A percentile compares a stretch with the other conserved stretches of the same genome.
phyloP scores from a whole-genome alignment of 2,329 filamentous ascomycete genomes.

The Trichophyton schoenleinii region DNA sequence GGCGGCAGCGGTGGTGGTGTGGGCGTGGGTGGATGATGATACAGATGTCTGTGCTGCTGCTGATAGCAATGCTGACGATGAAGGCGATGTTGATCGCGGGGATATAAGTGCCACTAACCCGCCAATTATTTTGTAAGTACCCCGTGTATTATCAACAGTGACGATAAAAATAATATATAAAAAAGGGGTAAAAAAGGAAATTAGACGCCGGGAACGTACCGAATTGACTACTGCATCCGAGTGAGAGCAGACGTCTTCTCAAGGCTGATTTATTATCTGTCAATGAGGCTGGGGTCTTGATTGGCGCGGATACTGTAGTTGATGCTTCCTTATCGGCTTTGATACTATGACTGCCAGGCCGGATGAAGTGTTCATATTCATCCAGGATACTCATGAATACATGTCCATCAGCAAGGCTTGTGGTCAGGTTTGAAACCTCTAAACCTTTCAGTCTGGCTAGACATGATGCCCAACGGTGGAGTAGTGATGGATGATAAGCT shows the following conservation, averaged over 20 bases:
- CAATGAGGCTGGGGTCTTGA: not conserved
- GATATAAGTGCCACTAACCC: not conserved
- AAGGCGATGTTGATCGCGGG: slow-evolving; percentile 8
- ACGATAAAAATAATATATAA: slow-evolving; percentile 5
- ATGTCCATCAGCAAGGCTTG: slow-evolving; percentile 43
- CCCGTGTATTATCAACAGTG: not conserved
- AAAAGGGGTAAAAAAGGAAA: slow-evolving; percentile 1
- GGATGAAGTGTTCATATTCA: slow-evolving; percentile 35
- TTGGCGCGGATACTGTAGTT: not conserved
- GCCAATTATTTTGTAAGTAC: not conserved
- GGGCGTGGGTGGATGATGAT: slow-evolving; percentile 25
- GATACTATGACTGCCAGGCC: not conserved
- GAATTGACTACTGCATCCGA: slow-evolving; percentile 35
- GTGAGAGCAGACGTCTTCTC: slow-evolving; percentile 23
- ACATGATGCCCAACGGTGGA: slow-evolving; percentile 44
- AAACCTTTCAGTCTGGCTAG: slow-evolving; percentile 38
- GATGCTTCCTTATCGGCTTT: not conserved
- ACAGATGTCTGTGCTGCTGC: not conserved
- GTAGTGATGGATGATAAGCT: slow-evolving; percentile 26
- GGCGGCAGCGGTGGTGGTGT: slow-evolving; percentile 23
- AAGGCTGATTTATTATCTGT: slow-evolving; percentile 13
- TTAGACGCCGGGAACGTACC: slow-evolving; percentile 20
- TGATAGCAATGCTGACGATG: slow-evolving; percentile 9
- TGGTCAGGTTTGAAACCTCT: slow-evolving; percentile 43
- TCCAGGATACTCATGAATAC: slow-evolving; percentile 46